Base-by-base conservation (phyloP, 78 protist species). In the Dictyostelium firmibasis region DNA sequence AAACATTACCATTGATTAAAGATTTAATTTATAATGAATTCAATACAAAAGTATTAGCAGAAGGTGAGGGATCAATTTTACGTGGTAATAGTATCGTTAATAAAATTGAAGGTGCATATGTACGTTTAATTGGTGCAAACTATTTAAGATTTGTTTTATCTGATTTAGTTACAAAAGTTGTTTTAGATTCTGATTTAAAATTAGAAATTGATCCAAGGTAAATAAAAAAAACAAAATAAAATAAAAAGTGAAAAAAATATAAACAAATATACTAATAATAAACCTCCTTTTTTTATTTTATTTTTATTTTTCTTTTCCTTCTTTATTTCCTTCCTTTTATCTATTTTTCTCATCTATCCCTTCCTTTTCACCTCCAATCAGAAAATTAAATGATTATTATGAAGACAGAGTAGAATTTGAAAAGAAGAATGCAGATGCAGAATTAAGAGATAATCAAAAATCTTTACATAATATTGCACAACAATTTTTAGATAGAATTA, bases 21-120 rank as follows among this genome's bases (percentile, higher is more conserved):
- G 76, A 85, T 41, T 69, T 93, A 70, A 86, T 93, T 29, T 81
- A 81, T 29, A 81, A 60, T 38, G 96, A 93, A 18, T 86, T 93
- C 60, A 81, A 85, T 81, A 41, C 69, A 7, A 79, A 81, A 47
- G 86, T 72, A 1, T 50, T 18, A n/a, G 79, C 92, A 13, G 89
- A 85, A 44, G 89, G 92, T 20, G 89, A 86, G 33, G 92, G 96
- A 8, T 85, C 96, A 10, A 84, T 93, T 23, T 57, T 89, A 4
- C 70, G 96, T 44, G 96, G 96, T 20, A 93, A 93, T 38, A 86
- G 75, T 38, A 86, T 93, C 23, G 92, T 84, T 64, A 93, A 84
- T 36, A 93, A 93, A 77, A 83, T 93, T 72, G 96, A 93, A 64
- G 96, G 93, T 76, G 92, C 96, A 4, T 93, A 93, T 18, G 96